Conservation (phyloP, 768 basidiomycete genomes). For the Ephemerocybe angulata region DNA sequence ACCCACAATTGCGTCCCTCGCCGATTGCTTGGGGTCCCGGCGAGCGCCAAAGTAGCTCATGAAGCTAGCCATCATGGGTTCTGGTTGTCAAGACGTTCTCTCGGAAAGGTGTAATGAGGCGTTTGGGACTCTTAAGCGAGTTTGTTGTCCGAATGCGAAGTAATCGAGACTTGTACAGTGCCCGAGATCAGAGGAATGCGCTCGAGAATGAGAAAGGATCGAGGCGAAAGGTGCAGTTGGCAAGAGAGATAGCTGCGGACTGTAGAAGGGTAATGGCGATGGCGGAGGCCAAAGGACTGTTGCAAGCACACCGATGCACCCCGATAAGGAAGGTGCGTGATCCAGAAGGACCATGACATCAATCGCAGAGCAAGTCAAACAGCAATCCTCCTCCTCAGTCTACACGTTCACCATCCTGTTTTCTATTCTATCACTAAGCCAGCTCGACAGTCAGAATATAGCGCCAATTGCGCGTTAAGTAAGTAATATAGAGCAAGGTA, state of each 20-base stretch:
- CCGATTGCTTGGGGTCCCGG: conserved; percentile 77
- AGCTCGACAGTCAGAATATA: not conserved
- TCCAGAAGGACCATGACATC: conserved; percentile 3
- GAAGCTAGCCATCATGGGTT: conserved; percentile 63
- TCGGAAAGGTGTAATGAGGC: not conserved
- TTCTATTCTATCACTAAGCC: not conserved
- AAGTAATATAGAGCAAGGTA: not conserved
- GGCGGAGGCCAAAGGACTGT: not conserved
- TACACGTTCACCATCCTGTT: too few species aligned
- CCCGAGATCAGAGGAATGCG: not conserved
- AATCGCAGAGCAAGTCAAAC: not conserved
- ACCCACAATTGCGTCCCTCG: conserved; percentile 89
- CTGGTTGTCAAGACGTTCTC: conserved; percentile 5
- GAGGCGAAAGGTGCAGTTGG: conserved; percentile 10
- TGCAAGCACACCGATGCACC: conserved; percentile 25
- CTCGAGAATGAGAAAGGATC: not conserved
- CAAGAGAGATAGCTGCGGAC: not conserved
- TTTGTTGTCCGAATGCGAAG: not conserved
- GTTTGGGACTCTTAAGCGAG: not conserved
- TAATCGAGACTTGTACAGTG: conserved; percentile 3
- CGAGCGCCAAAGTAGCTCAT: conserved; percentile 90
- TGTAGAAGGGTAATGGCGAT: not conserved
- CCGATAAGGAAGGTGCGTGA: conserved; percentile 34
- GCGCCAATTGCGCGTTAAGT: not conserved
- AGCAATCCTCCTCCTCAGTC: not conserved